Evolutionary conservation across 139 green algal genomes (phyloP), one percentile per base, ranked within the genome.

Genomic region (Ettlia oleoabundans): DNA sequence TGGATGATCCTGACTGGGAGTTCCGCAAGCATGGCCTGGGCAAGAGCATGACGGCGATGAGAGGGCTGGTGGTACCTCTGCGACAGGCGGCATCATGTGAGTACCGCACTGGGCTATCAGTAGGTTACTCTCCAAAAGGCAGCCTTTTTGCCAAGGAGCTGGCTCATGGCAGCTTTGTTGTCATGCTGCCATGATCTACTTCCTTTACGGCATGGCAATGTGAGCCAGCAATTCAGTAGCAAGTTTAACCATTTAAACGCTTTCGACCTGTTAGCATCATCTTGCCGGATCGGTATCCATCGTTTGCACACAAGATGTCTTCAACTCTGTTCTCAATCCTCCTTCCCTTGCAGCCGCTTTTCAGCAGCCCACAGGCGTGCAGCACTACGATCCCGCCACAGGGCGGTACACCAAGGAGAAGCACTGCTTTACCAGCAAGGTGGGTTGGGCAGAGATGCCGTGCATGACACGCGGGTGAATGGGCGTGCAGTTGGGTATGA

Each of bases 11-110:
- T n/a, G n/a, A n/a, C n/a, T n/a, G n/a, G n/a, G n/a, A n/a, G n/a
- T n/a, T n/a, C n/a, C n/a, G n/a, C n/a, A n/a, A n/a, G n/a, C n/a
- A n/a, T n/a, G n/a, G n/a, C n/a, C n/a, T n/a, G n/a, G n/a, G n/a
- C n/a, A n/a, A n/a, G n/a, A n/a, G n/a, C 52, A 68, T 80, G 24
- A 26, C 24, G n/a, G 32, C 30, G 71, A 43, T 78, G 32, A 30
- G 71, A 9, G 18, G 18, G 21, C 71, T 78, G 8, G 35, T 78
- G 9, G 47, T 32, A 1, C 47, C 71, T 0, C 71, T 78, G 71
- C 47, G 71, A 15, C 51, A 65, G 51, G 71, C 71, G 22, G 71
- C 71, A 43, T 52, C 47, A 30, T 43, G 71, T 65, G 33, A 65
- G 71, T 43, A n/a, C 6, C 42, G 5, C 37, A 19, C 66, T 30